Evolutionary conservation across 805 yeast species (phyloP).

Genomic region (Cyberlindnera suaveolens): DNA sequence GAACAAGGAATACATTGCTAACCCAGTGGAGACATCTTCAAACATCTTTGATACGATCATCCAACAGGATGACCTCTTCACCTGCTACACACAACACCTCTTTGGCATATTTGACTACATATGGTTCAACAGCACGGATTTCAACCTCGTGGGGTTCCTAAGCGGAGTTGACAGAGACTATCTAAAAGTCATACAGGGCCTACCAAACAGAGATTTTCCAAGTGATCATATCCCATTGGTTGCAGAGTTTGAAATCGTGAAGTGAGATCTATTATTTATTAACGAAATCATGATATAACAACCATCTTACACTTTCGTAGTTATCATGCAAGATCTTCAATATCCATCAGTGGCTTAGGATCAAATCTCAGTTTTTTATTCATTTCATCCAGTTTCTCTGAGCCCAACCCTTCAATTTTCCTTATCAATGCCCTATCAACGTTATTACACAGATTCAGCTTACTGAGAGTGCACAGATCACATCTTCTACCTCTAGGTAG

Average conservation of each 20-base stretch:
- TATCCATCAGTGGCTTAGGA: constrained; percentile 30
- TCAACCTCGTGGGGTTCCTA: constrained; percentile 38
- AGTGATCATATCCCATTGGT: constrained; percentile 27
- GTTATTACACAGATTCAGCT: constrained; percentile 49
- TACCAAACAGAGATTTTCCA: constrained; percentile 55
- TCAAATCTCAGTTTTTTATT: constrained; percentile 36
- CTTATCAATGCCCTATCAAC: constrained; percentile 41
- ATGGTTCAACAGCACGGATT: constrained; percentile 40
- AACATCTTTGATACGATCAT: constrained; percentile 25
- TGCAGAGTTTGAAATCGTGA: constrained; percentile 19
- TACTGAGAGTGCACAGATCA: constrained; percentile 57
- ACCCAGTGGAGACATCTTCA: constrained; percentile 25
- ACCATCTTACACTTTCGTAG: background rate
- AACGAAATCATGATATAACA: constrained; percentile 1
- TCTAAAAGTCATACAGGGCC: constrained; percentile 30
- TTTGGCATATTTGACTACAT: constrained; percentile 53
- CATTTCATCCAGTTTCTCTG: constrained; percentile 15
- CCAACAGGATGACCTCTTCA: constrained; percentile 19
- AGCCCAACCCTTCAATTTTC: constrained; percentile 22
- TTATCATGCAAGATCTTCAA: constrained; percentile 25
- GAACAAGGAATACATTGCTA: constrained; percentile 24
- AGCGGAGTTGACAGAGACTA: constrained; percentile 40
- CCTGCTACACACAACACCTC: constrained; percentile 44
- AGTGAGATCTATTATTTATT: constrained; percentile 5
- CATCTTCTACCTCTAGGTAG: constrained; percentile 65